Evolutionary conservation across 306 rosid genomes (phyloP), one percentile per base, ranked within the genome.

Genomic region (Quillaja saponaria): DNA sequence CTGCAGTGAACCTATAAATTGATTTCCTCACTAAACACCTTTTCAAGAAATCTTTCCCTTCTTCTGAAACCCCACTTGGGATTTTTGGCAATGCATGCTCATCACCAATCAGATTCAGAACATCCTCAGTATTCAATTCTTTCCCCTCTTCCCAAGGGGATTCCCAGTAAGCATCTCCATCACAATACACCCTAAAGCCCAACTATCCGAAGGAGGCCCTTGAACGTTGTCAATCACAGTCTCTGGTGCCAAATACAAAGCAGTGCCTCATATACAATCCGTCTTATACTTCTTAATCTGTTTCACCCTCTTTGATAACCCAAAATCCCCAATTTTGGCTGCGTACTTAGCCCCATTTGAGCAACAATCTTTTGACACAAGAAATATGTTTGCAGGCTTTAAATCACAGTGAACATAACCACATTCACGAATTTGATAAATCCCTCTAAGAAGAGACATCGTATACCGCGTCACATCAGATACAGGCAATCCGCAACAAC

Each of bases 401-500:
- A 64, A 7, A 28, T 64, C 70, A 14, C 70, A 64, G 13, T 64
- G 61, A 9, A 64, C 70, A 11, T 13, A 50, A 7, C 61, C 70
- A 38, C 10, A 19, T 13, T 55, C 21, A 8, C 38, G 61, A 15
- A 51, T 50, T 10, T 7, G 14, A 5, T 0, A 0, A 21, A 64
- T 49, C 4, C 70, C 70, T 50, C 25, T 51, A 4, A 64, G 12
- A 3, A 64, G 38, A 35, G 41, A 37, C 5, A 8, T 11, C 0
- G 50, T 39, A 49, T 50, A 51, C 9, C 5, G 8, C 10, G 3
- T 25, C 3, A 64, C 51, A 1, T 49, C 13, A 3, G 13, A 7
- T 10, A 50, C 70, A 1, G 25, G 14, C 1, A 63, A 18, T 0
- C 13, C 8, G 1, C 47, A 3, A 11, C 19, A 31, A 13, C 5